Evolutionary conservation across 352 stramenopile species (phyloP), one percentile per base, ranked within the genome.

Genomic region (Pythium brassicae): DNA sequence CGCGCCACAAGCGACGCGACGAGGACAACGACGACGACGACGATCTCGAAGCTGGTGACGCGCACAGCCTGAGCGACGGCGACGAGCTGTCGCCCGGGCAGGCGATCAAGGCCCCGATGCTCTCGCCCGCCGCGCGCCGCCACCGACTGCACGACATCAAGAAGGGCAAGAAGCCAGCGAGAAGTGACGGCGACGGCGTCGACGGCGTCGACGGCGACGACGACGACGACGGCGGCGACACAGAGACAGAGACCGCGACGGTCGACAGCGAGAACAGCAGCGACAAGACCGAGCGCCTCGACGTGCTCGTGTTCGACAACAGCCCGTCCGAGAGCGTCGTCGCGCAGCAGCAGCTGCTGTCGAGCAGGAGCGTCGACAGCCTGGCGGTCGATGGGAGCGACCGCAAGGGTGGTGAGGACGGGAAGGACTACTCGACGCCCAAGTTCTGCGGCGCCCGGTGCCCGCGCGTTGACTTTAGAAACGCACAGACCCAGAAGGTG

Each of bases 401-500:
- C 32, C 48, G 54, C 2, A 48, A 43, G 29, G 48, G 37, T 0
- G 27, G 57, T 29, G 17, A 45, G 15, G 50, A 62, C 14, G 32
- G 32, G 32, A 37, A 37, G 32, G 32, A 37, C 34, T 49, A 29
- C 62, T 63, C 45, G 55, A 66, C n/a, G 25, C 60, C 15, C 53
- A 63, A 48, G 45, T 76, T 68, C 53, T 86, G 61, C 66, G 76
- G 74, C 44, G 67, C 62, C 17, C 76, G 72, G 56, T 60, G 78
- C 40, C 73, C 71, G 5, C 69, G 53, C 0, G 74, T 90, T 12
- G 71, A 92, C 42, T 85, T 90, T 51, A 76, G 78, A 56, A 89
- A 79, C 53, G 72, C 79, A 0, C 68, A 81, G 66, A 90, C 83
- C 1, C 83, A 92, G 61, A 92, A 92, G 70, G 82, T 87, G 65